Evolutionary conservation across 352 stramenopile genomes (phyloP).

Genomic region (Phytophthora parvispora): DNA sequence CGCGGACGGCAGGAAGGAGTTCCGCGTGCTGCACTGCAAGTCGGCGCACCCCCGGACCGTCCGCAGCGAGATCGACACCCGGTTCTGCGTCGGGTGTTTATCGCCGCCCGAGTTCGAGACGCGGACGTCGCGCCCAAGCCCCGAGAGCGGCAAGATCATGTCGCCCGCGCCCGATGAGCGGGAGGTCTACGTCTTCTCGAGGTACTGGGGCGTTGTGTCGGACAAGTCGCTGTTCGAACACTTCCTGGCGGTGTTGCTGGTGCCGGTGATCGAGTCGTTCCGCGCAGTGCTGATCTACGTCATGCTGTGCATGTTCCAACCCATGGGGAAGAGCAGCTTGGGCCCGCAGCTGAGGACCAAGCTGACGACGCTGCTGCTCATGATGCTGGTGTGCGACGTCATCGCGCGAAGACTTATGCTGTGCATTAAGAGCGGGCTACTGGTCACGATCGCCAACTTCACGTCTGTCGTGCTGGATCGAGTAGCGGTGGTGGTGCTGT

Average conservation of each 20-base stretch:
- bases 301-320: conserved; percentile 67
- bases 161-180: conserved; percentile 13
- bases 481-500: conserved; percentile 63
- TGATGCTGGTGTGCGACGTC: conserved; percentile 72
- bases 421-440: conserved; percentile 79
- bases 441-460: conserved; percentile 79
- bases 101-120: conserved; percentile 59
- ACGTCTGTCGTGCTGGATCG: conserved; percentile 79
- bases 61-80: conserved; percentile 38
- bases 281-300: conserved; percentile 75
- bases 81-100: conserved; percentile 76
- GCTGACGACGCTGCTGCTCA: conserved; percentile 47
- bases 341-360: conserved; percentile 47
- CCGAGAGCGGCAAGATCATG: conserved; percentile 38
- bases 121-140: conserved; percentile 26
- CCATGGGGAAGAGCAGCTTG: conserved; percentile 14
- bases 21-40: conserved; percentile 82
- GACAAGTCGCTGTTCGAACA: conserved; percentile 78
- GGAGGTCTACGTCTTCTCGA: conserved; percentile 86
- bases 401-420: conserved; percentile 64
- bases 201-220: conserved; percentile 86
- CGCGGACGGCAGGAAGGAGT: conserved; percentile 75
- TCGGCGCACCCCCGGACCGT: conserved; percentile 48
- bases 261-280: conserved; percentile 73
- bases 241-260: conserved; percentile 68